These are phyloP conservation scores for Cercophora scortea DNA, from an alignment of 495 filamentous ascomycete genomes.

Conservation along the genomic window DNA sequence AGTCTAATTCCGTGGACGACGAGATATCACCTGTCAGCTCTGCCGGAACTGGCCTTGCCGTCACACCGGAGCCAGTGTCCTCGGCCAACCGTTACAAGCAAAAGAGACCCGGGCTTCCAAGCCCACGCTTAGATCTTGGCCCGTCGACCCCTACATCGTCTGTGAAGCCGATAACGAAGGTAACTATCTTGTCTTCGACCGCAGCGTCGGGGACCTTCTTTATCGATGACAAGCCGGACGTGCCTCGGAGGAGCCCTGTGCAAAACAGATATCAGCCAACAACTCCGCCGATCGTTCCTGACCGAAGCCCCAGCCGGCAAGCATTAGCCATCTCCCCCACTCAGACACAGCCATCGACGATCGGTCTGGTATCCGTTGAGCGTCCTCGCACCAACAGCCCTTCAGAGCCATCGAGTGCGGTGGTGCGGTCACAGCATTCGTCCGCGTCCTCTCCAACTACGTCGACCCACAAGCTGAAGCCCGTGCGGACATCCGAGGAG, in stretches of 20 bases:
- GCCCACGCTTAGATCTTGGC: conserved; percentile 2
- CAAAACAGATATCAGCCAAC: conserved; percentile 3
- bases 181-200: conserved; percentile 23
- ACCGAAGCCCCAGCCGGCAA: conserved; percentile 30
- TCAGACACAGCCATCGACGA: conserved; percentile 19
- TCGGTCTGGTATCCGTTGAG: conserved; percentile 25
- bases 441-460: conserved; percentile 34
- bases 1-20: conserved; percentile 11
- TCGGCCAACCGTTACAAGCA: not conserved
- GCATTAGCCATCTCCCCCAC: conserved; percentile 13
- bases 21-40: conserved; percentile 6
- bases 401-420: conserved; percentile 7
- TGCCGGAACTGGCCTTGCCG: conserved; percentile 2
- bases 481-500: conserved; percentile 43
- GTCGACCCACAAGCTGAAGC: conserved; percentile 36
- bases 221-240: conserved; percentile 20
- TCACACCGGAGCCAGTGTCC: conserved; percentile 5
- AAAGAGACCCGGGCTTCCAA: not conserved
- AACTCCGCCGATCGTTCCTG: conserved; percentile 28
- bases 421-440: conserved; percentile 19
- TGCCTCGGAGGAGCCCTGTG: conserved; percentile 13
- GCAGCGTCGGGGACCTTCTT: conserved; percentile 15
- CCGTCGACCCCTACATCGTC: conserved; percentile 11
- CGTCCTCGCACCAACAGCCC: conserved; percentile 14
- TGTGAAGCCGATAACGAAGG: conserved; percentile 22